These are phyloP conservation scores for Myriosclerotinia curreyana DNA, from an alignment of 2,329 filamentous ascomycete species.

Conservation along the genomic window DNA sequence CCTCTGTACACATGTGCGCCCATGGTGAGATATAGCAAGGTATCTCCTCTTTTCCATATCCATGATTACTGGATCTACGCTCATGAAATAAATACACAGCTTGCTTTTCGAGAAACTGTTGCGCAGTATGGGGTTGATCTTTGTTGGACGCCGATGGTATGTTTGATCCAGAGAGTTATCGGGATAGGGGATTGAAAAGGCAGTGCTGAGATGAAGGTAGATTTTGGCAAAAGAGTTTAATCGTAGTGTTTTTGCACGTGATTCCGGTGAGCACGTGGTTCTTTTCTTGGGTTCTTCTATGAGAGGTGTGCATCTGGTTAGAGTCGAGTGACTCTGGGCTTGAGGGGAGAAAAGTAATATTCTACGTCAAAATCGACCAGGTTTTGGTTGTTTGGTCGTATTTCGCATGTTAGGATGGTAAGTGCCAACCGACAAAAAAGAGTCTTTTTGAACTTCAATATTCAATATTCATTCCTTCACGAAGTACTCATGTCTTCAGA, in stretches of 20 bases:
- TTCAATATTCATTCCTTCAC: no score
- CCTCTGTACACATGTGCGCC: constrained; percentile 60
- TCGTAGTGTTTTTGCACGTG: constrained; percentile 55
- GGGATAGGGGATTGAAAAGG: no score
- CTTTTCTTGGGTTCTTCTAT: neutral
- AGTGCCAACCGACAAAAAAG: neutral
- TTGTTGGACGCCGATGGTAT: constrained; percentile 67
- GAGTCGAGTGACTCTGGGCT: neutral
- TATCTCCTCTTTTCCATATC: constrained; percentile 20
- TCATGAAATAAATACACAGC: constrained; percentile 40
- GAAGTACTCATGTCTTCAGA: constrained; percentile 8
- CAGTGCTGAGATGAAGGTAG: constrained; percentile 27
- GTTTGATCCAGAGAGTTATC: neutral
- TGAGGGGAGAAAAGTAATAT: no score
- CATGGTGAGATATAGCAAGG: constrained; percentile 66
- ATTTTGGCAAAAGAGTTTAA: constrained; percentile 68
- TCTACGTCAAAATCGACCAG: fast-evolving
- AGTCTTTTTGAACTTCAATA: no score
- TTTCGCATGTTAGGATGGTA: neutral
- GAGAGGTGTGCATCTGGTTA: neutral
- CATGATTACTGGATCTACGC: neutral
- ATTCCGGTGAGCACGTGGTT: constrained; percentile 48
- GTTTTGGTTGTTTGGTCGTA: neutral
- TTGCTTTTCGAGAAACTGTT: constrained; percentile 67
- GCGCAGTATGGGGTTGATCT: constrained; percentile 63